Evolutionary conservation across 805 yeast genomes (phyloP), one percentile per base, ranked within the genome.

Genomic region (Candida maris): DNA sequence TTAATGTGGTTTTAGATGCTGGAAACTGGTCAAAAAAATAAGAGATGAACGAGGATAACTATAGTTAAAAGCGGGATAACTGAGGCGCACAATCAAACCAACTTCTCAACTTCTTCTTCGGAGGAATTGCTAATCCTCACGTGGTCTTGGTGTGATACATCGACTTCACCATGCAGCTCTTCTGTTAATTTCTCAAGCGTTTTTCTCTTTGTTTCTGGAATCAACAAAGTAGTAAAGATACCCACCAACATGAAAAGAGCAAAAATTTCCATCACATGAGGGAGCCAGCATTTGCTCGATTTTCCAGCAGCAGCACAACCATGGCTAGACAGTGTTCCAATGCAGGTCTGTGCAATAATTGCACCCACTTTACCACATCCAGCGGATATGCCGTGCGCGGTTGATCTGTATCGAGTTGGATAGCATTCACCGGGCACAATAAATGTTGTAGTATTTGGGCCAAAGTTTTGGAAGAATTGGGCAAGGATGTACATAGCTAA

Each of bases 321-420:
- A 64, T 83, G 91, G 72, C 83, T 71, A 39, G 81, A 73, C 54
- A 87, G 73, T 46, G 95, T 85, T 73, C 96, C 93, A 49, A 84
- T 64, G 61, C 84, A 82, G 45, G 89, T 80, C 68, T 83, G 93
- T 19, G 96, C 95, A 70, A 87, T 77, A 51, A 87, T 85, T 41
- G 96, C 95, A 70, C 96, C 96, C 53, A 86, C 71, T 64, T 87
- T 87, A 72, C 96, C 96, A 22, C 78, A 64, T 34, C 94, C 96
- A 52, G 96, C 96, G 46, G 95, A 86, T 45, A 87, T 73, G 73
- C 96, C 96, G 56, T 87, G 96, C 32, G 96, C 95, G 49, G 95
- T 79, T 17, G 95, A 86, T 80, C 96, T 83, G 69, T 86, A 87
- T 73, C 95, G 81, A 39, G 96, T 87, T 62, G 96, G 96, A 82